Base-by-base conservation (phyloP, 2,329 filamentous ascomycete species). In the Xylaria sp. region DNA sequence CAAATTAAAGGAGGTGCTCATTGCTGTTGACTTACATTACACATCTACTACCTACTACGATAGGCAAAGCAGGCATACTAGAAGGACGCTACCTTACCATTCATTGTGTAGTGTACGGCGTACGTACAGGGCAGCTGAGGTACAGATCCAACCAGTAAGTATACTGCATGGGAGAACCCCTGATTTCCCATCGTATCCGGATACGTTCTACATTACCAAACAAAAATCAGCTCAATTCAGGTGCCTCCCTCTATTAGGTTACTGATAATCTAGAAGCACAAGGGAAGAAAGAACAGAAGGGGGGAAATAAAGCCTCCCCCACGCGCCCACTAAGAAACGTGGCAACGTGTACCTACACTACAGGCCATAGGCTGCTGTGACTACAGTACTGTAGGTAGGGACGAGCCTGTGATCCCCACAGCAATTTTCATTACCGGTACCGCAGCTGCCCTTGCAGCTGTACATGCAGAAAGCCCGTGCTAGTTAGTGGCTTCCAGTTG, bases 291-390 rank as follows among this genome's bases (percentile, higher is more conserved):
- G 19, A 19, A 15, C 19, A 37, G 19, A 23, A 4, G 4, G 25
- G 4, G 15, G 5, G 21, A 27, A 35, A 15, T 3, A 23, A 38
- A 25, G 21, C 38, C 17, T 19, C 41, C 31, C 48, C 48, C 48
- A 46, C 43, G 41, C 19, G 29, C 25, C 51, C 19, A 31, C 29
- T 6, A 15, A 31, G 38, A 49, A 61, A 54, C 58, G 54, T 58
- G 33, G 59, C 59, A 54, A 54, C 59, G 41, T 54, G 43, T 58
- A 54, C 37, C 31, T 53, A 35, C 23, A n/a, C n/a, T n/a, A n/a
- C n/a, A n/a, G n/a, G n/a, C n/a, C n/a, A n/a, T n/a, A n/a, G n/a
- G n/a, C n/a, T n/a, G n/a, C n/a, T n/a, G n/a, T n/a, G n/a, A n/a
- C n/a, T n/a, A n/a, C n/a, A n/a, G n/a, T n/a, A n/a, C n/a, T n/a